These are phyloP conservation scores for Trapa incisa DNA, from an alignment of 345 rosid species.

Conservation along the genomic window DNA sequence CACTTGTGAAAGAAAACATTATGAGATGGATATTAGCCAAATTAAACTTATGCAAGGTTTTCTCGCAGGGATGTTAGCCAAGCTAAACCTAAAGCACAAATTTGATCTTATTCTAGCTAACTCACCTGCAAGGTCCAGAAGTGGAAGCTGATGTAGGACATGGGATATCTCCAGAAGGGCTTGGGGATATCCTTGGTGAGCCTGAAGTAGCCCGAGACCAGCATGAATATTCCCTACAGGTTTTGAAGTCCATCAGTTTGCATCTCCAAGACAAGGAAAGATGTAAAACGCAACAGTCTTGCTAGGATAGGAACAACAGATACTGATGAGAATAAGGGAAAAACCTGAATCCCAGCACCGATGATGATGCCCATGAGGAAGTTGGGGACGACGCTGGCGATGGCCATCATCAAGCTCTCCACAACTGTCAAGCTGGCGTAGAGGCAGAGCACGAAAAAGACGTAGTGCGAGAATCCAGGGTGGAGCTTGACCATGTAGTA, in stretches of 20 bases:
- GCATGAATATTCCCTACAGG: conserved; percentile 92
- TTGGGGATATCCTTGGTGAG: conserved; percentile 94
- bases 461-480: conserved; percentile 68
- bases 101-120: too few relatives aligned
- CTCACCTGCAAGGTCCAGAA: conserved; percentile 93
- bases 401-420: conserved; percentile 98
- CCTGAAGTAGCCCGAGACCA: conserved; percentile 95
- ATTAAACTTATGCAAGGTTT: too few relatives aligned
- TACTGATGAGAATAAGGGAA: background rate
- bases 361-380: conserved; percentile 95
- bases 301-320: too few relatives aligned
- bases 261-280: background rate
- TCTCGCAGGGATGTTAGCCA: too few relatives aligned
- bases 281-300: background rate
- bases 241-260: background rate
- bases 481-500: conserved; percentile 84
- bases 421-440: conserved; percentile 84
- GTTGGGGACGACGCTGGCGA: conserved; percentile 85
- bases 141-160: conserved; percentile 90
- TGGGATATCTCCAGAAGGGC: conserved; percentile 88
- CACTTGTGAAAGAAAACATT: too few relatives aligned
- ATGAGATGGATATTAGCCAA: too few relatives aligned
- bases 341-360: conserved; percentile 93
- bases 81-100: too few relatives aligned
- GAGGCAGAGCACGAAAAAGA: conserved; percentile 79